phyloP scores from a whole-genome alignment of 495 filamentous ascomycete genomes.

The Trichoderma reesei region DNA sequence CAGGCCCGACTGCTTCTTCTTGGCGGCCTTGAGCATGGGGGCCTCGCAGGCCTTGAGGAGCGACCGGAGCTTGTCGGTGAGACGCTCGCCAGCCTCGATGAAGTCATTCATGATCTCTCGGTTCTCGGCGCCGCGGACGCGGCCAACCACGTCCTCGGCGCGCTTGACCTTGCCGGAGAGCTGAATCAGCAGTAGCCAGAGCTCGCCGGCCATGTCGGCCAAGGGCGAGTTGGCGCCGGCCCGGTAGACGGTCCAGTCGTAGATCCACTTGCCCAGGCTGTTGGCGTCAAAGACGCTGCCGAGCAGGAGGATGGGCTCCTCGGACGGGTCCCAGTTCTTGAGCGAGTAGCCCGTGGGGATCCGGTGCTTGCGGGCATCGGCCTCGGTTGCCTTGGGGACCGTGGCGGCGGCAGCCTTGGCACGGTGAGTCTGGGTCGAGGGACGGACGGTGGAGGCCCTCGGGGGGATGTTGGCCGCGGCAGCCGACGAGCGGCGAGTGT shows the following conservation, averaged over 20 bases:
- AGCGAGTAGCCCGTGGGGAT: conserved; percentile 90
- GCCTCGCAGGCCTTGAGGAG: conserved; percentile 84
- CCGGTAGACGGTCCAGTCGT: conserved; percentile 97
- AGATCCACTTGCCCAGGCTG: conserved; percentile 97
- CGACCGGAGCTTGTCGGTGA: conserved; percentile 78
- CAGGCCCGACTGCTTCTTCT: conserved; percentile 59
- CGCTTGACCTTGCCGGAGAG: conserved; percentile 94
- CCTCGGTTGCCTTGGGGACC: conserved; percentile 68
- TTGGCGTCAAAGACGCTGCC: conserved; percentile 97
- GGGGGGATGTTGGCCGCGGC: conserved; percentile 33
- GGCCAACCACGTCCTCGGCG: conserved; percentile 68
- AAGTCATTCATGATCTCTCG: conserved; percentile 83
- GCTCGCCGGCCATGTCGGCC: conserved; percentile 83
- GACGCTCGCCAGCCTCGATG: conserved; percentile 77
- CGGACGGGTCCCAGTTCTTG: conserved; percentile 97
- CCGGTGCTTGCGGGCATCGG: conserved; percentile 65
- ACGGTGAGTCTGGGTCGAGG: conserved; percentile 25
- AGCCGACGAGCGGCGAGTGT: conserved; percentile 24
- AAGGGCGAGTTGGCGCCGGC: conserved; percentile 80
- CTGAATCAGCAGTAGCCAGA: conserved; percentile 93
- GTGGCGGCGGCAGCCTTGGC: conserved; percentile 9
- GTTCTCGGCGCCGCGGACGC: conserved; percentile 61
- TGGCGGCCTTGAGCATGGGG: conserved; percentile 63
- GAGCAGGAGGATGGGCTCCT: conserved; percentile 83
- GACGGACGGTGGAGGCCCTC: conserved; percentile 26